phyloP scores from a whole-genome alignment of 306 rosid species.

The Quillaja saponaria region DNA sequence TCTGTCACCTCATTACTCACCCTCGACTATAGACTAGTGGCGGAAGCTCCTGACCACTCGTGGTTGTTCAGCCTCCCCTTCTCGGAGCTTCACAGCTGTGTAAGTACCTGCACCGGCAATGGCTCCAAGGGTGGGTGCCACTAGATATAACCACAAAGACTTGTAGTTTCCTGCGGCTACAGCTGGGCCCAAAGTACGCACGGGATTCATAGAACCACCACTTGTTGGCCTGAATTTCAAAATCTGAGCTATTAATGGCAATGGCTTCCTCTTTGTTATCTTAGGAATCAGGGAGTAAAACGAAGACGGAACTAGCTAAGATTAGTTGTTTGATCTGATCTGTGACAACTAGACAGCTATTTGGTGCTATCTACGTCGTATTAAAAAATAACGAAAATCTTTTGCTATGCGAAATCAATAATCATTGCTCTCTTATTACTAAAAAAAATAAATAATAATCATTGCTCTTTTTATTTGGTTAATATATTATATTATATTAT shows the following conservation, averaged over 20 bases:
- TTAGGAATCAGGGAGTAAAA: no score
- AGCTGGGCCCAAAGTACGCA: constrained; percentile 94
- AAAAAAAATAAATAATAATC: not conserved
- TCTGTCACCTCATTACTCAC: no score
- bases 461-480: not conserved
- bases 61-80: constrained; percentile 39
- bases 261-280: no score
- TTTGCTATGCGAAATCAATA: no score
- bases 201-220: constrained; percentile 96
- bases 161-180: constrained; percentile 81
- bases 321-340: no score
- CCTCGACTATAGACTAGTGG: no score
- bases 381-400: no score
- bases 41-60: constrained; percentile 77
- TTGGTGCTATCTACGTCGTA: no score
- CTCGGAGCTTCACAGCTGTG: constrained; percentile 67
- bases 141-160: constrained; percentile 69
- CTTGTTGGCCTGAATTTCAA: constrained; percentile 59
- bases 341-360: no score
- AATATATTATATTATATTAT: not conserved
- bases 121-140: constrained; percentile 86
- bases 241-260: not conserved
- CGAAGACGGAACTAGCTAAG: no score
- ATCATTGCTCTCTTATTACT: no score
- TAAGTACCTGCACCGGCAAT: constrained; percentile 75